Conservation (phyloP, 1,139 yeast species). For the Geotrichum klebahnii region DNA sequence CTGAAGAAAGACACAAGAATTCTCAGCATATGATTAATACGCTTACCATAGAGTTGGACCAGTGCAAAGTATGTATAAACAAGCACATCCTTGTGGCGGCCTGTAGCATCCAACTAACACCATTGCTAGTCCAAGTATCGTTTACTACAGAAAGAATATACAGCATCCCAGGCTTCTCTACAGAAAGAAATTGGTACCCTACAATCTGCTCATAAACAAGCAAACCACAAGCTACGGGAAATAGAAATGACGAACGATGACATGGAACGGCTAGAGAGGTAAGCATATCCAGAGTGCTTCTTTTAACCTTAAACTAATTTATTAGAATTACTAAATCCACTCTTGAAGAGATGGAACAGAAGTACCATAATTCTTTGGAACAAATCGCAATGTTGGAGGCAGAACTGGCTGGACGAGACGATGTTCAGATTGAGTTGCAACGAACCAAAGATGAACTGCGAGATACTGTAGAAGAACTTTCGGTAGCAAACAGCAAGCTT, state of each 20-base stretch:
- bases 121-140: slow-evolving; percentile 26
- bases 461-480: slow-evolving; percentile 37
- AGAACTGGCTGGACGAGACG: slow-evolving; percentile 35
- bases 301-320: not conserved
- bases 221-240: slow-evolving; percentile 36
- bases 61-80: slow-evolving; percentile 28
- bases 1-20: slow-evolving; percentile 33
- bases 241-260: slow-evolving; percentile 42
- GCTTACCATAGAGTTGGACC: slow-evolving; percentile 29
- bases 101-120: not conserved
- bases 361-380: slow-evolving; percentile 36
- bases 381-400: slow-evolving; percentile 38
- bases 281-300: slow-evolving; percentile 1
- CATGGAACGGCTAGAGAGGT: slow-evolving; percentile 34
- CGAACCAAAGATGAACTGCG: slow-evolving; percentile 38
- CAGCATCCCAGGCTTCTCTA: slow-evolving; percentile 32
- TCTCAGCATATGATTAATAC: slow-evolving; percentile 29
- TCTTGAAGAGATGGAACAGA: slow-evolving; percentile 35
- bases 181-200: slow-evolving; percentile 33
- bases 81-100: not conserved
- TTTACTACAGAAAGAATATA: slow-evolving; percentile 32
- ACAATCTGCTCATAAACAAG: slow-evolving; percentile 32
- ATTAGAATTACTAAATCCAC: slow-evolving; percentile 34
- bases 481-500: slow-evolving; percentile 25
- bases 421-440: slow-evolving; percentile 35